Evolutionary conservation across 257 asterid species (phyloP).

Genomic region (Jaltomata sinuosa): DNA sequence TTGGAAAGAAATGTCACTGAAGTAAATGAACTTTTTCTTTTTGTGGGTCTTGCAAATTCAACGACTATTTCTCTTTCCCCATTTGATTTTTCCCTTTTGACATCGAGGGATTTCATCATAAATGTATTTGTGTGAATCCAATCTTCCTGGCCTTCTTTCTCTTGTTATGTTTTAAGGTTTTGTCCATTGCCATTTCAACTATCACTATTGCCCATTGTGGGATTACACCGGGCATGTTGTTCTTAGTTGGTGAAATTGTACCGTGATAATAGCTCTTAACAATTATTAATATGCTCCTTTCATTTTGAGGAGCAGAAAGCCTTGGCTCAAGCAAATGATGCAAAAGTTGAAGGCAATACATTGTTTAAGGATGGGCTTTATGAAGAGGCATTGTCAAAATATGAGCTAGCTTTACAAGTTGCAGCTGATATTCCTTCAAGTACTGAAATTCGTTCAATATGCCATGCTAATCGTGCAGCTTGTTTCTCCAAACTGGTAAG

Average conservation of each 20-base stretch:
- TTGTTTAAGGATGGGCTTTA: conserved; percentile 56
- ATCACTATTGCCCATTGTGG: background rate
- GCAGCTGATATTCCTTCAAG: conserved; percentile 51
- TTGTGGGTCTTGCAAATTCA: background rate
- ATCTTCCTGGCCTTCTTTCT: background rate
- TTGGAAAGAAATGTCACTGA: background rate
- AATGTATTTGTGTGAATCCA: background rate
- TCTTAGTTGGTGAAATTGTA: background rate
- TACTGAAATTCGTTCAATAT: conserved; percentile 60
- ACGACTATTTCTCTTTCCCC: background rate
- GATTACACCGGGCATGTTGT: background rate
- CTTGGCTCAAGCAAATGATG: conserved; percentile 51
- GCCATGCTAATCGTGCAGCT: conserved; percentile 82
- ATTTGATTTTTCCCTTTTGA: background rate
- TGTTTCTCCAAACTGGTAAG: conserved; percentile 84
- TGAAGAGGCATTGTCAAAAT: conserved; percentile 74
- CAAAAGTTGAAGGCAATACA: conserved; percentile 67
- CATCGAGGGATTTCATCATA: background rate
- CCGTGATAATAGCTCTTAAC: background rate
- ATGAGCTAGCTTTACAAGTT: conserved; percentile 64
- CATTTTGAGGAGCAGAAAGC: conserved; percentile 45
- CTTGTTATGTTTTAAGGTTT: background rate
- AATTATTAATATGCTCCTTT: conserved; percentile 1
- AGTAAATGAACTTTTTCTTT: background rate
- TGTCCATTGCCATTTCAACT: background rate